Evolutionary conservation across 2,329 filamentous ascomycete genomes (phyloP).

Genomic region (Chaetomium strumarium): DNA sequence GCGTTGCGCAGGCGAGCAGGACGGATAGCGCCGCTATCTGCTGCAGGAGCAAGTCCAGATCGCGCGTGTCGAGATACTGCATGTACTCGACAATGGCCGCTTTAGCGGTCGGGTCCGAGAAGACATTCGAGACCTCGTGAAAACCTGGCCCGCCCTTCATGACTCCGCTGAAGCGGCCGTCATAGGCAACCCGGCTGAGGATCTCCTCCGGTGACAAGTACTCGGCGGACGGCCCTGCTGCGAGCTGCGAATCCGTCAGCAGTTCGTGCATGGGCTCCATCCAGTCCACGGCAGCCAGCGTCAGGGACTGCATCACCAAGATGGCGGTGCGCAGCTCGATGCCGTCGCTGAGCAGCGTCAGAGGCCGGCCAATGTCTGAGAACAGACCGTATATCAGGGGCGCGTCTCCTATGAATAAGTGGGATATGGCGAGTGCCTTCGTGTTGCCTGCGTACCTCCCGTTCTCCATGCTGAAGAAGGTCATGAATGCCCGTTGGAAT

Average conservation of each 20-base stretch:
- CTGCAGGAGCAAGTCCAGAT: constrained; percentile 13
- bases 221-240: not conserved
- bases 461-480: constrained; percentile 26
- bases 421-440: constrained; percentile 17
- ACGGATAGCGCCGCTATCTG: constrained; percentile 22
- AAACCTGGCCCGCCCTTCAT: constrained; percentile 25
- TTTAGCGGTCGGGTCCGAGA: constrained; percentile 17
- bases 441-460: constrained; percentile 18
- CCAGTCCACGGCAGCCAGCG: constrained; percentile 23
- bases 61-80: constrained; percentile 20
- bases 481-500: constrained; percentile 27
- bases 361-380: constrained; percentile 21
- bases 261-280: constrained; percentile 17
- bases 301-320: constrained; percentile 24
- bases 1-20: constrained; percentile 21
- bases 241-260: constrained; percentile 14
- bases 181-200: constrained; percentile 20
- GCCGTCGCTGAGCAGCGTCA: constrained; percentile 23
- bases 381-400: constrained; percentile 26
- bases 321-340: constrained; percentile 23
- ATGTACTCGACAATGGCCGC: constrained; percentile 23
- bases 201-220: constrained; percentile 18
- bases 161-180: constrained; percentile 24
- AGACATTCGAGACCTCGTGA: constrained; percentile 16
- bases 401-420: constrained; percentile 16